Evolutionary conservation across 2,329 filamentous ascomycete genomes (phyloP), one percentile per base, ranked within the genome.

Genomic region (Penicillium thymicola): DNA sequence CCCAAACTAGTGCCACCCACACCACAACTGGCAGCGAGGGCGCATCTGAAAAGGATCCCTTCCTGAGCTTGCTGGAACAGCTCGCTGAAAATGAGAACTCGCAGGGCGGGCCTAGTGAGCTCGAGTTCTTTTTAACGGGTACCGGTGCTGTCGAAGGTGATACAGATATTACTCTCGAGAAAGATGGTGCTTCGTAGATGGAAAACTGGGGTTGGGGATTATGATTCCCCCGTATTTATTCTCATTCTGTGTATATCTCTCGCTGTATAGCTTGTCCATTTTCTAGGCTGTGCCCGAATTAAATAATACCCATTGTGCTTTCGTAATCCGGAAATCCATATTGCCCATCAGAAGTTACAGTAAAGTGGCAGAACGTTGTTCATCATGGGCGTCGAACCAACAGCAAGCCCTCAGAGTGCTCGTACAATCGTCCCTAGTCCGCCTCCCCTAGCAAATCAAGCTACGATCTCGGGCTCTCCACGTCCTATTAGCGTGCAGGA

Each of bases 41-140:
- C 1, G 65, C 59, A 10, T 82, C 77, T 2, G 89, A 93, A 63
- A 92, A 89, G 65, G 90, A 94, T 67, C 89, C 90, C 0, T 94
- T 95, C 68, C 73, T 94, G 40, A 89, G 84, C 59, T 75, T 94
- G 41, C 76, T 94, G 36, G 90, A 94, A 70, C 89, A 94, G 74
- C 79, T 94, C 57, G 90, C 89, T 0, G 89, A 94, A 72, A 92
- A 90, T 66, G 89, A 93, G 72, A 83, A 89, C 55, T 70, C 66
- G 8, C 70, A 83, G 50, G 89, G 87, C 0, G 83, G 86, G 10
- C 88, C 87, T 13, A 87, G 82, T 62, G 89, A 93, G 68, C 76
- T 94, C 65, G 89, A 93, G 70, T 92, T 90, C 74, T 92, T 92
- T 67, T 75, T 92, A 21, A 74, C 73, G 4, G 82, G 74, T 0